Evolutionary conservation across 495 filamentous ascomycete genomes (phyloP).

Genomic region (Podospora pseudocomata): DNA sequence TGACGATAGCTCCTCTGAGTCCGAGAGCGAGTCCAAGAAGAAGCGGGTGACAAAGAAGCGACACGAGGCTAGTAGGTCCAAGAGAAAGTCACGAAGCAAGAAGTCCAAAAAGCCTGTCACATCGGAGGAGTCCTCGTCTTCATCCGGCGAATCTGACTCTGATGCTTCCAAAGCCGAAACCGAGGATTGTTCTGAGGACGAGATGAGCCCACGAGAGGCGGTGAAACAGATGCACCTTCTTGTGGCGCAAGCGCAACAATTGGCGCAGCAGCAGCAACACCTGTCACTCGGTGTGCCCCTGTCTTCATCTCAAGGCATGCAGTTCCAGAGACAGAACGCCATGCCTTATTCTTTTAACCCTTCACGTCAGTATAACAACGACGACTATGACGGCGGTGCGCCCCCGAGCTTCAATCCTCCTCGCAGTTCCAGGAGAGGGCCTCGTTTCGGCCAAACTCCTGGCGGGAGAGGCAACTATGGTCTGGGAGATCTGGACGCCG

Average conservation of each 20-base stretch:
- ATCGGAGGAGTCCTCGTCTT: conserved; percentile 6
- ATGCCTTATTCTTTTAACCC: neutral
- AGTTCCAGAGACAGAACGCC: neutral
- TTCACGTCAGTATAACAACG: conserved; percentile 11
- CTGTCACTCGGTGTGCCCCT: neutral
- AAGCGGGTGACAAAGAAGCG: conserved; percentile 45
- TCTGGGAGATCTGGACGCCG: neutral
- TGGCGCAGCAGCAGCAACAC: conserved; percentile 2
- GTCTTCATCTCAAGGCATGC: neutral
- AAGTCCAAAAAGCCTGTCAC: conserved; percentile 26
- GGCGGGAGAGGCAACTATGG: neutral
- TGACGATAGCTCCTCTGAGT: conserved; percentile 28
- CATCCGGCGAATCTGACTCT: conserved; percentile 26
- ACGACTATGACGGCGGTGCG: conserved; percentile 9
- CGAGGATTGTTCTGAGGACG: neutral
- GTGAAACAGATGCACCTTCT: conserved; percentile 31
- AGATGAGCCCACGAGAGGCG: conserved; percentile 18
- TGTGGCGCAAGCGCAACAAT: conserved; percentile 19
- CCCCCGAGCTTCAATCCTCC: conserved; percentile 19
- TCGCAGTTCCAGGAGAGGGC: neutral
- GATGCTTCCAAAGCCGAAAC: conserved; percentile 23
- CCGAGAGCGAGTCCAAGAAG: conserved; percentile 33
- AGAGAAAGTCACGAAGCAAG: conserved; percentile 37
- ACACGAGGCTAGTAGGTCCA: conserved; percentile 34
- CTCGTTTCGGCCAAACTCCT: neutral